A percentile compares a stretch with the other conserved stretches of the same genome.
These are phyloP conservation scores for Adansonia digitata DNA, from an alignment of 345 rosid genomes.

Conservation along the genomic window DNA sequence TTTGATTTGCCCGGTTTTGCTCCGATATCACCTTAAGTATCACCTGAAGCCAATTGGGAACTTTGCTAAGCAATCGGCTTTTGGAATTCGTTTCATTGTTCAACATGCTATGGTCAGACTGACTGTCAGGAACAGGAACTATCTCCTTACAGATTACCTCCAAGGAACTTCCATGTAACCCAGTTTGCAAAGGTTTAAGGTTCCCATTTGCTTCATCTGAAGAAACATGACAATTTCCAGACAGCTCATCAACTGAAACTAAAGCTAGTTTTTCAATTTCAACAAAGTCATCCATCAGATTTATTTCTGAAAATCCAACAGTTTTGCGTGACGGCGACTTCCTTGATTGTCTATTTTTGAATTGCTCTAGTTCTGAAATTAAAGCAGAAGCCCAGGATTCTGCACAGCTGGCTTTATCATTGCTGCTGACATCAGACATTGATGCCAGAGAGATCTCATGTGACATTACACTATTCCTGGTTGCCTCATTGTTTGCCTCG, in stretches of 20 bases:
- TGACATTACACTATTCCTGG: slow-evolving; percentile 32
- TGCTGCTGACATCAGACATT: slow-evolving; percentile 62
- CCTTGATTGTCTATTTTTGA: slow-evolving; percentile 48
- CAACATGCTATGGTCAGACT: slow-evolving; percentile 19
- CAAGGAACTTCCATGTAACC: slow-evolving; percentile 26
- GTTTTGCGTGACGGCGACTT: slow-evolving; percentile 35
- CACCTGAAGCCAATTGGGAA: slow-evolving; percentile 46
- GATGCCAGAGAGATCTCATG: slow-evolving; percentile 51
- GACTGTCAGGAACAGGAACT: slow-evolving; percentile 25
- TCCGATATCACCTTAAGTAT: slow-evolving; percentile 42
- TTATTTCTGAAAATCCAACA: slow-evolving; percentile 66
- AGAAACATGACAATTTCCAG: slow-evolving; percentile 32
- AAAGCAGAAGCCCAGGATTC: slow-evolving; percentile 78
- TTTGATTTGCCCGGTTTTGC: slow-evolving; percentile 35
- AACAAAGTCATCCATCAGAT: slow-evolving; percentile 87
- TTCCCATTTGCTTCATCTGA: slow-evolving; percentile 23
- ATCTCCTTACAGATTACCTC: slow-evolving; percentile 23
- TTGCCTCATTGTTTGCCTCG: slow-evolving; percentile 32
- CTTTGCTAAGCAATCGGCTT: slow-evolving; percentile 12
- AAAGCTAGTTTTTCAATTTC: slow-evolving; percentile 90
- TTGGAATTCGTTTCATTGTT: slow-evolving; percentile 25
- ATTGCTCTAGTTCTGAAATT: slow-evolving; percentile 68
- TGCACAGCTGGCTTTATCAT: slow-evolving; percentile 62
- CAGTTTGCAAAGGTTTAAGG: slow-evolving; percentile 14
- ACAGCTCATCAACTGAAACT: slow-evolving; percentile 43